A percentile compares a stretch with the other conserved stretches of the same genome.
These are phyloP conservation scores for Russula vinacea DNA, from an alignment of 768 basidiomycete genomes.

Conservation along the genomic window DNA sequence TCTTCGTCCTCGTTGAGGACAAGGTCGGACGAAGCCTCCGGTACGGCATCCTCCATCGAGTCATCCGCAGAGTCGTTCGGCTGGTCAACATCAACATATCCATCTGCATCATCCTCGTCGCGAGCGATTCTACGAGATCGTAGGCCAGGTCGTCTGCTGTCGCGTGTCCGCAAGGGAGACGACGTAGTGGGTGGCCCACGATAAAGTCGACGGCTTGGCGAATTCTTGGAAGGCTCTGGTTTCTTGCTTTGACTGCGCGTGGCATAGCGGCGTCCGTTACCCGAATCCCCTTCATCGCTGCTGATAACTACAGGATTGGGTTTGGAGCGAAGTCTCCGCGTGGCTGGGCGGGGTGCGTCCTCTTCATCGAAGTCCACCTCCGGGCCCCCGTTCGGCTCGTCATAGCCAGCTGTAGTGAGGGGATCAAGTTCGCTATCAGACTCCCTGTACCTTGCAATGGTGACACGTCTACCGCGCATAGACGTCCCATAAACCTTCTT, in stretches of 20 bases:
- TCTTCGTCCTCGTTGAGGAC: constrained; percentile 42
- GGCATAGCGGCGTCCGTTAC: constrained; percentile 36
- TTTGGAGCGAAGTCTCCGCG: constrained; percentile 17
- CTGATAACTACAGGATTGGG: constrained; percentile 41
- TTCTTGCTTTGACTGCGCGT: constrained; percentile 44
- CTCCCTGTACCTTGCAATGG: constrained; percentile 35
- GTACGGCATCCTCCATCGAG: constrained; percentile 56
- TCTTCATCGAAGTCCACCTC: constrained; percentile 33
- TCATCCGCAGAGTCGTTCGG: constrained; percentile 32
- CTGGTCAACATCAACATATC: constrained; percentile 28
- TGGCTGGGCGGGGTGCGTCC: constrained; percentile 31
- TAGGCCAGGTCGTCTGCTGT: constrained; percentile 24
- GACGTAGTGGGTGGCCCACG: constrained; percentile 39
- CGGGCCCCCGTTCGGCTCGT: constrained; percentile 11
- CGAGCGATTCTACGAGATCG: constrained; percentile 27
- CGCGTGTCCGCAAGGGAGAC: constrained; percentile 16
- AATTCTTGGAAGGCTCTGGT: constrained; percentile 29
- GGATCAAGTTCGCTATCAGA: constrained; percentile 31
- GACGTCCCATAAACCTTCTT: constrained; percentile 28
- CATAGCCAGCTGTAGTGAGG: constrained; percentile 13
- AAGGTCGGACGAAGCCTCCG: constrained; percentile 50
- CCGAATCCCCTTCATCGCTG: constrained; percentile 43
- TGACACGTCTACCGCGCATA: constrained; percentile 34
- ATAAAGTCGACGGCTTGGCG: constrained; percentile 34
- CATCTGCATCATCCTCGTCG: constrained; percentile 31